Evolutionary conservation across 768 basidiomycete species (phyloP), one percentile per base, ranked within the genome.

Genomic region (Hydnomerulius pinastri): DNA sequence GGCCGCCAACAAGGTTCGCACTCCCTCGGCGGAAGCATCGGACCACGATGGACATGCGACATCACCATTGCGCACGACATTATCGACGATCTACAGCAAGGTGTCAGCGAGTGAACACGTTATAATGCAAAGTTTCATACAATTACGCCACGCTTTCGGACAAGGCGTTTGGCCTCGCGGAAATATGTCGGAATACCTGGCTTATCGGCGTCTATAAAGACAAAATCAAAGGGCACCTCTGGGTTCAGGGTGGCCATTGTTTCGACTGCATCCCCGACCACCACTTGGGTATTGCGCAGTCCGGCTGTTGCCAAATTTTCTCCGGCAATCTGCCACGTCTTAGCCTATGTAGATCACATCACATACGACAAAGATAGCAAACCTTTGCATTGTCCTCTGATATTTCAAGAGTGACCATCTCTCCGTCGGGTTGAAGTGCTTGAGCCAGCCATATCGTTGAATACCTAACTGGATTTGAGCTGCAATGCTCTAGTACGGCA

Each of bases 141-240:
- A 48, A 88, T 83, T 18, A 86, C 75, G 12, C 83, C 85, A 11
- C 82, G 81, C 35, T 74, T 74, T 42, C 79, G 72, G 0, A 81
- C 73, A 6, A 88, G 71, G 12, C 85, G 76, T 59, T 87, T 82
- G 0, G 79, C 80, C 52, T 87, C 77, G 1, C 64, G 68, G 67
- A 83, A 85, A 59, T 87, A 87, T 4, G 71, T 70, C 20, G 72
- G 47, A 53, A 82, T 83, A 33, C 71, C 73, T 4, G 69, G 64
- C 61, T 87, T 87, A 69, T 87, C 83, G 6, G 85, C 87, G 65
- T 88, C 86, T 54, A 87, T 85, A 72, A 88, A 90, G 3, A 75
- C 74, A 17, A 90, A 65, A 63, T 88, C 86, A 62, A 85, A 87
- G 1, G 75, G 77, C n/a, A 68, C 65, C 9, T 75, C 73, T 6